A percentile compares a stretch with the other conserved stretches of the same genome.
phyloP scores from a whole-genome alignment of 768 basidiomycete genomes.

The Phanerodontia chrysosporium region DNA sequence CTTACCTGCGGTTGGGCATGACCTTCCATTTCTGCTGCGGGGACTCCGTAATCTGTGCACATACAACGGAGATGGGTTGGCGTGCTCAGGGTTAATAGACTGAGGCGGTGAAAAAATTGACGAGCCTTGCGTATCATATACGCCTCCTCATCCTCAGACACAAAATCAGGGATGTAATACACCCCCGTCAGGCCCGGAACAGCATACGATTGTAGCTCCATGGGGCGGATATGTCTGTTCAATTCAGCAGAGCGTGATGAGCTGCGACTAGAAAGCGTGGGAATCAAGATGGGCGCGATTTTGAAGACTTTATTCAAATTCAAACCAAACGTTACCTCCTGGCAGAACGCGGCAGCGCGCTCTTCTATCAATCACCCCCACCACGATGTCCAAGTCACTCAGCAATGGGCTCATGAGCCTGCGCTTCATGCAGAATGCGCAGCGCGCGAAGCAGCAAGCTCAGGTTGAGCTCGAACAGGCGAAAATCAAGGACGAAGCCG shows the following conservation, averaged over 20 bases:
- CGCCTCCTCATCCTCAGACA: conserved; percentile 68
- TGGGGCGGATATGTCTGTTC: background rate
- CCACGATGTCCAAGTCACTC: conserved; percentile 38
- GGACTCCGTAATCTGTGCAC: conserved; percentile 62
- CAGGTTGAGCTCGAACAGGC: conserved; percentile 49
- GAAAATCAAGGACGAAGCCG: conserved; percentile 55
- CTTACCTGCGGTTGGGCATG: conserved; percentile 65
- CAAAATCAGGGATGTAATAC: conserved; percentile 77
- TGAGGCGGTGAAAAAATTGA: background rate
- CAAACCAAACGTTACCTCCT: background rate
- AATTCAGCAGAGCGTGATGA: background rate
- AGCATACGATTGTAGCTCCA: conserved; percentile 1
- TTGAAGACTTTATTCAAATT: background rate
- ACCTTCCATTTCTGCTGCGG: conserved; percentile 83
- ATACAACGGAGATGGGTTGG: background rate
- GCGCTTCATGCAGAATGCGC: conserved; percentile 72
- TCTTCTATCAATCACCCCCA: background rate
- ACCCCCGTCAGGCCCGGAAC: conserved; percentile 34
- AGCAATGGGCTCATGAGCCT: conserved; percentile 63
- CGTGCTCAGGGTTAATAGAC: conserved; percentile 7
- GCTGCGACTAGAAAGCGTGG: background rate
- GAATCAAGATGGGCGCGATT: background rate
- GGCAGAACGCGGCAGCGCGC: too few species aligned
- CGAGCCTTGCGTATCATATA: conserved; percentile 74
- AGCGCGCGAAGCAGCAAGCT: conserved; percentile 47